Evolutionary conservation across 2,329 filamentous ascomycete genomes (phyloP).

Genomic region (Ophiostoma novo-ulmi): DNA sequence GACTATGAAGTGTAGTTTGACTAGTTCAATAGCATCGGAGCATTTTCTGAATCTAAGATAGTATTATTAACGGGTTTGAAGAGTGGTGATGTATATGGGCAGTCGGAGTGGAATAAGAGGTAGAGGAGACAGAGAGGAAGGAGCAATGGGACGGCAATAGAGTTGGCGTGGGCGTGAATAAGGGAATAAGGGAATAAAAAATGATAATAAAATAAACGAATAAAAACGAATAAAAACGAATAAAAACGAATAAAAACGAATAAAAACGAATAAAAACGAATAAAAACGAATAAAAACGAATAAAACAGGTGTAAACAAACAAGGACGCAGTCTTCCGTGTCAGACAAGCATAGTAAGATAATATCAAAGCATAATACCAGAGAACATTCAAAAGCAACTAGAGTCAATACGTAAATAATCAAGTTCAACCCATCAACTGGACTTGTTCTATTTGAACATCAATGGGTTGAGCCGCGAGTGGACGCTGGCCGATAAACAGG

Average conservation of each 20-base stretch:
- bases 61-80: background rate
- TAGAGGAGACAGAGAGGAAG: background rate
- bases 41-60: background rate
- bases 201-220: background rate
- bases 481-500: background rate
- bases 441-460: background rate
- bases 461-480: slow-evolving; percentile 8
- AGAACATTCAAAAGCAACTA: background rate
- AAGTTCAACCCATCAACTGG: background rate
- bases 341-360: background rate
- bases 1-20: background rate
- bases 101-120: background rate
- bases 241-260: background rate
- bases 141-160: background rate
- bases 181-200: background rate
- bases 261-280: background rate
- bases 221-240: background rate
- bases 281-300: background rate
- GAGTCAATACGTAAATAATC: background rate
- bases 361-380: background rate
- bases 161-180: background rate
- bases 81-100: background rate
- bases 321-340: background rate
- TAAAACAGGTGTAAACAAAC: background rate
- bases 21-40: background rate